Evolutionary conservation across 2,329 filamentous ascomycete genomes (phyloP), one percentile per base, ranked within the genome.

Genomic region (Fusarium fujikuroi): DNA sequence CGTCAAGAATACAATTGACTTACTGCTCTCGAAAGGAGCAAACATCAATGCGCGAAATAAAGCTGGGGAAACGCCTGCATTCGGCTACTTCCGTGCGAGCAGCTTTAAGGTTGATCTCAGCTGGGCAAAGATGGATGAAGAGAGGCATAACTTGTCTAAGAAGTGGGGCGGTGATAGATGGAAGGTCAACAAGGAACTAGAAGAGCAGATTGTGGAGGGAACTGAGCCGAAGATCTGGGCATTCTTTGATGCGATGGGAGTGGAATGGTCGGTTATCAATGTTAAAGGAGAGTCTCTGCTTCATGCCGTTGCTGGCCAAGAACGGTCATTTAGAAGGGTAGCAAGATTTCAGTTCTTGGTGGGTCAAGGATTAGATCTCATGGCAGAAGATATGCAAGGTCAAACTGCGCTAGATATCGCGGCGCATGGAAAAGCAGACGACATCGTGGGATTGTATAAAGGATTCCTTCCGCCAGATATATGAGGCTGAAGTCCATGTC

Each of bases 251-350:
- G 9, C 11, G 2, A 52, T 52, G 32, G 32, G n/a, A 34, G n/a
- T 37, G 12, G 32, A 52, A 3, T 52, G 49, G 49, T 25, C n/a
- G 18, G 3, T 16, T 12, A 0, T 21, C 0, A 4, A 37, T 36
- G 18, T 0, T 2, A 16, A 36, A 1, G n/a, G 49, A 2, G 2
- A 1, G 32, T 25, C 18, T 2, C n/a, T 52, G 32, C 49, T 52
- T 16, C 32, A 52, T 21, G 9, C 7, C 10, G 3, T 52, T 10
- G n/a, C 32, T 15, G 11, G 12, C 2, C n/a, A 16, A 4, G 9
- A 15, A 6, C 8, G 12, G 1, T 2, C 11, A 1, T 14, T 9
- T 0, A 10, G 12, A 21, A 36, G n/a, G 9, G 1, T 6, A 9
- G 7, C n/a, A 0, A 37, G n/a, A 1, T 25, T 52, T 10, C 30